A percentile compares a stretch with the other conserved stretches of the same genome.
Conservation (phyloP, 2,329 filamentous ascomycete species). For the Cadophora sp. region DNA sequence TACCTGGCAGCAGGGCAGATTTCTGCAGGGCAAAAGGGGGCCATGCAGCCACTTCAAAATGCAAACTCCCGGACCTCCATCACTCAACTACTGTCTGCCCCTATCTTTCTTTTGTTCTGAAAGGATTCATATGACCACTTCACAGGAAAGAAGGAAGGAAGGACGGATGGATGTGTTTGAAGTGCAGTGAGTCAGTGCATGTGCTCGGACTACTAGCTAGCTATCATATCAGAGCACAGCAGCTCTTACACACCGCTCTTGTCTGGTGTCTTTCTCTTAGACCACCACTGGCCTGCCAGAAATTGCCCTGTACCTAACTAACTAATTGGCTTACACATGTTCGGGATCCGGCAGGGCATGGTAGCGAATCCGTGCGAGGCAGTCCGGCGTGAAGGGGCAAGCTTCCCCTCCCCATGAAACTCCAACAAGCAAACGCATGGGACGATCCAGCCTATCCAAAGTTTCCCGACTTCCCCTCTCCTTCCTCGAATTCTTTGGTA, state of each 20-base stretch:
- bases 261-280: background rate
- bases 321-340: background rate
- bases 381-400: background rate
- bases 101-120: background rate
- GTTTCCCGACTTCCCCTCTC: background rate
- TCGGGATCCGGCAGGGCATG: background rate
- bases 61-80: constrained; percentile 9
- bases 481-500: background rate
- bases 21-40: constrained; percentile 14
- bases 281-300: background rate
- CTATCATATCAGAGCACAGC: background rate
- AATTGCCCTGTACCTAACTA: background rate
- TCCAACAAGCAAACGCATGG: constrained; percentile 13
- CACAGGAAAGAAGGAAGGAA: background rate
- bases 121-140: background rate
- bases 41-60: constrained; percentile 8
- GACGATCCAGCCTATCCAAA: constrained; percentile 13
- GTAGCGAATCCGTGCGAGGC: background rate
- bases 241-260: constrained; percentile 11
- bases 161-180: background rate
- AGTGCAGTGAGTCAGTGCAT: too few species aligned
- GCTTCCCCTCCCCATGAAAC: constrained; percentile 34
- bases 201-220: constrained; percentile 14
- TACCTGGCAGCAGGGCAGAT: constrained; percentile 2
- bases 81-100: background rate